Evolutionary conservation across 2,329 filamentous ascomycete species (phyloP).

Genomic region (Trichoderma semiorbis): DNA sequence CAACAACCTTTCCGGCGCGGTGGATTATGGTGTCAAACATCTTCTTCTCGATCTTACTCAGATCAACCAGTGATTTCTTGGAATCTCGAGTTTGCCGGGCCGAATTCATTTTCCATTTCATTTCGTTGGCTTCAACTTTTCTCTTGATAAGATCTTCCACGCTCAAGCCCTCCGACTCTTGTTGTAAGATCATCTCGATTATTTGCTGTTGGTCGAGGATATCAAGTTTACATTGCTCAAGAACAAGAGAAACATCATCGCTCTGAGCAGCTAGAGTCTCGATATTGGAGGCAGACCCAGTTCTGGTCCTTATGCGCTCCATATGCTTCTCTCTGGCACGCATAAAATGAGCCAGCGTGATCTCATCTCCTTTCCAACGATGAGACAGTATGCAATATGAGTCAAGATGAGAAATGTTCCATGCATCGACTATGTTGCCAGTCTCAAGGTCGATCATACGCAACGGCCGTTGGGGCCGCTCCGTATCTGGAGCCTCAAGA

Average conservation of each 20-base stretch:
- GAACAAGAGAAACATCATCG: background rate
- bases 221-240: background rate
- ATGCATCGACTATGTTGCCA: background rate
- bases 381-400: conserved; percentile 7
- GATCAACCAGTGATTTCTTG: background rate
- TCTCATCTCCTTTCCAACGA: conserved; percentile 11
- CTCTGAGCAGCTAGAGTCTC: background rate
- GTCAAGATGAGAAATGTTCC: background rate
- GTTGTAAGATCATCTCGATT: background rate
- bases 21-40: background rate
- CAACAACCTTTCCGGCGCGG: background rate
- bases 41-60: background rate
- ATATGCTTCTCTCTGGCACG: background rate
- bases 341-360: background rate
- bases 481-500: background rate
- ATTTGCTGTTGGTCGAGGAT: background rate
- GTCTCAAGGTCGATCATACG: background rate
- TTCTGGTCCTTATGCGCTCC: background rate
- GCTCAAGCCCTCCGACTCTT: background rate
- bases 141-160: background rate
- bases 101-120: background rate
- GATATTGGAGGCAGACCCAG: background rate
- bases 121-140: background rate
- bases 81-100: background rate
- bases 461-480: background rate